Evolutionary conservation across 2,329 filamentous ascomycete species (phyloP), one percentile per base, ranked within the genome.

Genomic region (Ophiostoma angusticollis): DNA sequence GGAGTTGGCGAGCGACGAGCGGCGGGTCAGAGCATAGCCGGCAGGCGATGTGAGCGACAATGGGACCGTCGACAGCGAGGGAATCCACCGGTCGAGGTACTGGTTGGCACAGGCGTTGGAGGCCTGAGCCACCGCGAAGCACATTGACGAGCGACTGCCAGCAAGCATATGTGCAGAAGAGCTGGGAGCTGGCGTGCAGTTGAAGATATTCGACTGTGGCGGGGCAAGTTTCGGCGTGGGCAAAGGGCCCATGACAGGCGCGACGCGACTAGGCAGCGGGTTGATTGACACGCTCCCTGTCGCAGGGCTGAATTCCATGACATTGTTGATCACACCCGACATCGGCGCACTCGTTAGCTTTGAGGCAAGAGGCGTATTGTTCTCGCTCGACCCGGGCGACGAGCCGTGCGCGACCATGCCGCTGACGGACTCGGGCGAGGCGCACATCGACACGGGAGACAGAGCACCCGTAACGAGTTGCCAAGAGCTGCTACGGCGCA

Each of bases 1-100:
- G 14, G 74, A 75, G 52, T 68, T 75, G 53, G 73, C 74, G 44
- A 78, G 67, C 13, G 74, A 78, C 12, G 74, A 76, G 45, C 74
- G 72, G 44, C 74, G 74, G 27, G 62, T 58, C 2, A 63, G 60
- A 36, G 60, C 52, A 49, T 67, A 67, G 47, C 59, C 61, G 49
- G 67, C 63, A 19, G 73, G 72, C 16, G 74, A 76, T 4, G 68
- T 66, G 4, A 61, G 62, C 41, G 60, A 58, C 12, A n/a, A n/a
- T n/a, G n/a, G n/a, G n/a, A n/a, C n/a, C n/a, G 60, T 4, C 8
- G 39, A 57, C 17, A 41, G 18, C 1, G 54, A 53, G 27, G 19
- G 21, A 32, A 67, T 64, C 61, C 71, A 71, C 46, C 68, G 66
- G 42, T 78, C 73, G 30, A 70, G 52, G 28, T 59, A 60, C 49